These are phyloP conservation scores for Ogataea neopini DNA, from an alignment of 805 yeast species.

Conservation along the genomic window DNA sequence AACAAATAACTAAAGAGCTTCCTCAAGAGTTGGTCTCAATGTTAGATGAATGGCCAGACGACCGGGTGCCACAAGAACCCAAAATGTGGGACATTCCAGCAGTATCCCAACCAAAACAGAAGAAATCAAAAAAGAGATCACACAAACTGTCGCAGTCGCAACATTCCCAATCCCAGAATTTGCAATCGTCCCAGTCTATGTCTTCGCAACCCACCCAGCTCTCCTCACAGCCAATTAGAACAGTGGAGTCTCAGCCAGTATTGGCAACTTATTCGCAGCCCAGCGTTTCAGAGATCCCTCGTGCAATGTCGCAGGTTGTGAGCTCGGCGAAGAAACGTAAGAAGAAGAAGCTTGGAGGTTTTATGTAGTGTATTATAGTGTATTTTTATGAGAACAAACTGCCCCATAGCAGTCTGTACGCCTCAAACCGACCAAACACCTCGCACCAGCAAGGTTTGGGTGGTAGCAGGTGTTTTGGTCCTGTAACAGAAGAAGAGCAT, in stretches of 20 bases:
- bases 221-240: background rate
- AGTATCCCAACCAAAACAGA: conserved; percentile 9
- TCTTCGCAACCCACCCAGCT: too few species aligned
- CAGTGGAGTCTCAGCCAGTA: conserved; percentile 2
- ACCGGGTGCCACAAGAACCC: background rate
- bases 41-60: conserved; percentile 23
- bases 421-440: too few species aligned
- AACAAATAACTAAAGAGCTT: conserved; percentile 8
- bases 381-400: too few species aligned
- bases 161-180: too few species aligned
- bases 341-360: conserved; percentile 23
- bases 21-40: conserved; percentile 14
- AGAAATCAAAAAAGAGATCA: background rate
- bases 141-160: background rate
- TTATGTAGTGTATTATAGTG: conserved; percentile 9
- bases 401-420: too few species aligned
- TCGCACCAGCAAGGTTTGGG: too few species aligned
- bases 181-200: conserved; percentile 3
- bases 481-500: too few species aligned
- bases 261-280: conserved; percentile 7
- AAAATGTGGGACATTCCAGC: conserved; percentile 10
- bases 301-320: conserved; percentile 8
- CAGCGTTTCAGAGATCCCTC: conserved; percentile 4
- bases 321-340: conserved; percentile 15
- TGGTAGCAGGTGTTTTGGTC: too few species aligned